A percentile compares a stretch with the other conserved stretches of the same genome.
phyloP scores from a whole-genome alignment of 2,329 filamentous ascomycete species.

The Fusarium papillatum region DNA sequence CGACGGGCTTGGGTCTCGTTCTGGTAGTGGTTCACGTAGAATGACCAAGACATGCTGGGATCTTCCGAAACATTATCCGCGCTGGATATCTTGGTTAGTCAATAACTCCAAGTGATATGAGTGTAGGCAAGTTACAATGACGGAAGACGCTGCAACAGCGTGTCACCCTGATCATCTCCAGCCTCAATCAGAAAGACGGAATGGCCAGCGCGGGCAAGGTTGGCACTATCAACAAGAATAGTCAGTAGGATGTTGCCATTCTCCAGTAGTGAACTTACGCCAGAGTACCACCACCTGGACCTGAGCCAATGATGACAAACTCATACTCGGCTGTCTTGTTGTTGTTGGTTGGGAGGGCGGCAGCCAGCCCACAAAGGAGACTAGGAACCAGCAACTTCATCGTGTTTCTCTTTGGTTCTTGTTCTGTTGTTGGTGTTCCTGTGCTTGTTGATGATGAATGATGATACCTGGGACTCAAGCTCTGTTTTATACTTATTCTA shows the following conservation, averaged over 20 bases:
- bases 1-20: conserved; percentile 34
- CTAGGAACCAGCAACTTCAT: conserved; percentile 2
- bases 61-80: conserved; percentile 22
- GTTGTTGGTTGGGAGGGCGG: conserved; percentile 6
- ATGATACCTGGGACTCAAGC: not conserved
- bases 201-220: conserved; percentile 67
- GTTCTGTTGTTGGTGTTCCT: not conserved
- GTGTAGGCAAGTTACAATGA: conserved; percentile 12
- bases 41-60: conserved; percentile 62
- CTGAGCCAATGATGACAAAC: conserved; percentile 70
- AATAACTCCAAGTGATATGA: too few relatives aligned
- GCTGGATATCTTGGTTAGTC: conserved; percentile 13
- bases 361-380: conserved; percentile 6
- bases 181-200: conserved; percentile 70
- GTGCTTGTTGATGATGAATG: not conserved
- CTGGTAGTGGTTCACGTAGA: conserved; percentile 71
- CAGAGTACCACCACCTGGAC: conserved; percentile 66
- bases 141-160: conserved; percentile 25
- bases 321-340: conserved; percentile 56
- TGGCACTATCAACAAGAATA: conserved; percentile 45
- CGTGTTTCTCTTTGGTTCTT: not conserved
- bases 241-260: not conserved
- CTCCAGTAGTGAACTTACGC: conserved; percentile 45
- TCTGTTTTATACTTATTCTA: not conserved
- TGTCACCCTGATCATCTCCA: conserved; percentile 63